Evolutionary conservation across 2,329 filamentous ascomycete genomes (phyloP).

Genomic region (Colletotrichum sublineola): DNA sequence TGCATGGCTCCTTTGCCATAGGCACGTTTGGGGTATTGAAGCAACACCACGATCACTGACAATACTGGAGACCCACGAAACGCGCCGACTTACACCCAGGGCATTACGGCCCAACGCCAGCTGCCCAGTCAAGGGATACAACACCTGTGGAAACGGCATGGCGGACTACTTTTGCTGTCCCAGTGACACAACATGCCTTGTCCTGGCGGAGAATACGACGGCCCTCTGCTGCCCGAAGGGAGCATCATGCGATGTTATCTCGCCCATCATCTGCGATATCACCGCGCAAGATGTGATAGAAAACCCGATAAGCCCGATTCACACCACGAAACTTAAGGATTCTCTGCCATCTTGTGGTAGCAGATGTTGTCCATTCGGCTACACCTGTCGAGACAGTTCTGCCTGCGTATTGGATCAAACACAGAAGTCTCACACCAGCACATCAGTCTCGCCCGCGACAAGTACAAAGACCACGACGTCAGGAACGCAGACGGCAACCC

Average conservation of each 20-base stretch:
- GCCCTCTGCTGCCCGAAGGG: slow-evolving; percentile 77
- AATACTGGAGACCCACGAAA: neutral
- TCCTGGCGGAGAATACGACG: slow-evolving; percentile 73
- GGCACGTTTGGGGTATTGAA: slow-evolving; percentile 9
- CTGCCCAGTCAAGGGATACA: slow-evolving; percentile 32
- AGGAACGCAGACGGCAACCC: neutral
- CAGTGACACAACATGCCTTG: slow-evolving; percentile 65
- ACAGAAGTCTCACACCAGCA: slow-evolving; percentile 50
- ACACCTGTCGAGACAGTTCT: slow-evolving; percentile 63
- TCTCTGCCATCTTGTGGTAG: slow-evolving; percentile 70
- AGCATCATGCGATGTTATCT: slow-evolving; percentile 68
- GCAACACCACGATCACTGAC: slow-evolving; percentile 6
- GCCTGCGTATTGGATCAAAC: slow-evolving; percentile 67
- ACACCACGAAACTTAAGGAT: slow-evolving; percentile 74
- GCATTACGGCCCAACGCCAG: slow-evolving; percentile 22
- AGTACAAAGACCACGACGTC: slow-evolving; percentile 13
- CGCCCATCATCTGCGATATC: slow-evolving; percentile 75
- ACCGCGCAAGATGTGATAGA: slow-evolving; percentile 69
- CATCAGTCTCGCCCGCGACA: neutral
- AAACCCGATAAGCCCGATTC: slow-evolving; percentile 71
- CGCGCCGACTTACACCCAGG: slow-evolving; percentile 4
- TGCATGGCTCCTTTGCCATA: slow-evolving; percentile 21
- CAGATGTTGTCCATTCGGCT: slow-evolving; percentile 81
- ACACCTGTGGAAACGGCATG: slow-evolving; percentile 52
- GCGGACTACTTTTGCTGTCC: slow-evolving; percentile 78